phyloP scores from a whole-genome alignment of 768 basidiomycete genomes.

The Gautieria morchelliformis region DNA sequence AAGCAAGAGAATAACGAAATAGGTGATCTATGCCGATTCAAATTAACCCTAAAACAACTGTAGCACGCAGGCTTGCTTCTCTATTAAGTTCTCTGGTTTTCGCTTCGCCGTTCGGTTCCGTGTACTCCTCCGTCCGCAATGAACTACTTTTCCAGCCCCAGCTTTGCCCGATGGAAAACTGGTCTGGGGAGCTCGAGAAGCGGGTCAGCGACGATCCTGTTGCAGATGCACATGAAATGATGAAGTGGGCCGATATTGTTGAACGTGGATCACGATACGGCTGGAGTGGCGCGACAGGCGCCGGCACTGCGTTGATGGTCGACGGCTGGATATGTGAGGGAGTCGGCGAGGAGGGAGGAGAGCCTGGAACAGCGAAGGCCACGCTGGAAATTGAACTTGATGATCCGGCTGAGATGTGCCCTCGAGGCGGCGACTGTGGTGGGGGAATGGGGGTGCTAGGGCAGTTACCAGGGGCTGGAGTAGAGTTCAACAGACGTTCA shows the following conservation, averaged over 20 bases:
- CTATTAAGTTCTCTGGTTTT: conserved; percentile 20
- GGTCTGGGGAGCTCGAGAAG: conserved; percentile 80
- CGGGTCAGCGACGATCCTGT: conserved; percentile 75
- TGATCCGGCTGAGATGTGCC: not conserved
- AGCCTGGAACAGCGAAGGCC: not conserved
- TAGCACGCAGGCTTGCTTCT: conserved; percentile 65
- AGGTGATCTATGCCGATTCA: conserved; percentile 20
- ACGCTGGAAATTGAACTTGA: not conserved
- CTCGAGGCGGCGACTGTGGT: not conserved
- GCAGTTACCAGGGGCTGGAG: not conserved
- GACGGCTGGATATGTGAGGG: conserved; percentile 15
- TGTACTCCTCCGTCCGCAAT: conserved; percentile 37
- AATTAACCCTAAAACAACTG: conserved; percentile 69
- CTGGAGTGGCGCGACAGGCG: conserved; percentile 39
- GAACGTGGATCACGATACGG: conserved; percentile 71
- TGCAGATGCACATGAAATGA: conserved; percentile 70
- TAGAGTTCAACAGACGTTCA: not conserved
- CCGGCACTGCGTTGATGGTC: conserved; percentile 19
- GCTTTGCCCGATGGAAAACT: conserved; percentile 75
- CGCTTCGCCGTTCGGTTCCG: conserved; percentile 21
- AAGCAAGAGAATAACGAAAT: not conserved
- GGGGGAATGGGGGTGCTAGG: not conserved
- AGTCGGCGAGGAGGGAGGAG: conserved; percentile 14
- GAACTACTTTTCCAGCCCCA: conserved; percentile 87
- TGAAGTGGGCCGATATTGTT: conserved; percentile 70